phyloP scores from a whole-genome alignment of 345 rosid genomes.

The Litchi chinensis region DNA sequence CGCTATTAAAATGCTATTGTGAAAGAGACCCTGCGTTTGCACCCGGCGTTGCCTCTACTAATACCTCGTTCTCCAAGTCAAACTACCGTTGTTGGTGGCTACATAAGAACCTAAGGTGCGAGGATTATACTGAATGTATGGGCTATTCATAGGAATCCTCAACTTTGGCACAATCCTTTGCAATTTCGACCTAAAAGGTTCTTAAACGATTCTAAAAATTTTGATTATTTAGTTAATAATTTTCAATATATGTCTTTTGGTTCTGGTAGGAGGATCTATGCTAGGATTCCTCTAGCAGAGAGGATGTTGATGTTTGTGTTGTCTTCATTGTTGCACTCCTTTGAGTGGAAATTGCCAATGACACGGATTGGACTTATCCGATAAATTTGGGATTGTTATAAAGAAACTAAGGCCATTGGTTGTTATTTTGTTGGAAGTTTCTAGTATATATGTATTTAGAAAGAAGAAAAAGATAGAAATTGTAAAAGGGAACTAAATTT shows the following conservation, averaged over 20 bases:
- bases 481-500: too few relatives aligned
- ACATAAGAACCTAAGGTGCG: slow-evolving; percentile 29
- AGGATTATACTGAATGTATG: slow-evolving; percentile 32
- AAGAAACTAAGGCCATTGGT: slow-evolving; percentile 19
- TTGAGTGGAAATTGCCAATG: slow-evolving; percentile 38
- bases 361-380: slow-evolving; percentile 11
- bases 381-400: slow-evolving; percentile 20
- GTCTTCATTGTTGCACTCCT: slow-evolving; percentile 37
- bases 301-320: slow-evolving; percentile 35
- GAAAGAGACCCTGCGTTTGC: slow-evolving; percentile 39
- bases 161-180: slow-evolving; percentile 32
- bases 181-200: slow-evolving; percentile 44
- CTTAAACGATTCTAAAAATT: not conserved
- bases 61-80: slow-evolving; percentile 27
- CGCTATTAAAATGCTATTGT: slow-evolving; percentile 27
- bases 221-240: slow-evolving; percentile 35
- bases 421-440: slow-evolving; percentile 1
- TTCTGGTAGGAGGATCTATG: slow-evolving; percentile 43
- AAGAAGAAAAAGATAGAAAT: too few relatives aligned
- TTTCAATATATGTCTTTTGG: slow-evolving; percentile 46
- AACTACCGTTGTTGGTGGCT: slow-evolving; percentile 24
- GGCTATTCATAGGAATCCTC: slow-evolving; percentile 43
- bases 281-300: slow-evolving; percentile 39
- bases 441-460: too few relatives aligned
- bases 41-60: slow-evolving; percentile 32